A percentile compares a stretch with the other conserved stretches of the same genome.
These are phyloP conservation scores for Candida verbasci DNA, from an alignment of 805 yeast genomes.

Conservation along the genomic window DNA sequence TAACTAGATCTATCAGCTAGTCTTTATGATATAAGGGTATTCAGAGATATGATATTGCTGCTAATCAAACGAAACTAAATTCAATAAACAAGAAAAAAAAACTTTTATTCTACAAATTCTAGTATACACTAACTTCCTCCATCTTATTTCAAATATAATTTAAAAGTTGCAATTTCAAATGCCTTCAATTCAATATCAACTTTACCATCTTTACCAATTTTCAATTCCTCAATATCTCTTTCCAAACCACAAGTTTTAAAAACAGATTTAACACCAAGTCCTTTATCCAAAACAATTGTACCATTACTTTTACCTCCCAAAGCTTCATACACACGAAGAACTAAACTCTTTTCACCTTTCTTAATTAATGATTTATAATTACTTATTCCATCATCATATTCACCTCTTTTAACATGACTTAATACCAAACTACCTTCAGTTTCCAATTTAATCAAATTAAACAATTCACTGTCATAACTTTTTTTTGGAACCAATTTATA, in stretches of 20 bases:
- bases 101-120: too few relatives aligned
- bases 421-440: conserved; percentile 63
- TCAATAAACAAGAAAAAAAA: too few relatives aligned
- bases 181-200: conserved; percentile 50
- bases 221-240: conserved; percentile 41
- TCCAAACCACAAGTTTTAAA: conserved; percentile 59
- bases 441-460: conserved; percentile 16
- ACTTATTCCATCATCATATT: conserved; percentile 64
- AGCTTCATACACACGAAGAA: conserved; percentile 79
- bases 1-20: too few relatives aligned
- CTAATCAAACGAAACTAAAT: too few relatives aligned
- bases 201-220: conserved; percentile 30
- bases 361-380: conserved; percentile 39
- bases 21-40: too few relatives aligned
- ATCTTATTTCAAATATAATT: conserved; percentile 37
- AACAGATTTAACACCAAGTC: conserved; percentile 42
- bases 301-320: conserved; percentile 76
- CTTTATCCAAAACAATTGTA: conserved; percentile 36
- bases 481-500: conserved; percentile 33
- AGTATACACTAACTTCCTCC: neutral
- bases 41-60: too few relatives aligned
- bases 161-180: conserved; percentile 72
- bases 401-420: conserved; percentile 81
- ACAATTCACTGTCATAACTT: conserved; percentile 13
- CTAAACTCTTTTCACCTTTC: conserved; percentile 34